Conservation (phyloP, 2,329 filamentous ascomycete species). For the Lasiodiplodia theobromae region DNA sequence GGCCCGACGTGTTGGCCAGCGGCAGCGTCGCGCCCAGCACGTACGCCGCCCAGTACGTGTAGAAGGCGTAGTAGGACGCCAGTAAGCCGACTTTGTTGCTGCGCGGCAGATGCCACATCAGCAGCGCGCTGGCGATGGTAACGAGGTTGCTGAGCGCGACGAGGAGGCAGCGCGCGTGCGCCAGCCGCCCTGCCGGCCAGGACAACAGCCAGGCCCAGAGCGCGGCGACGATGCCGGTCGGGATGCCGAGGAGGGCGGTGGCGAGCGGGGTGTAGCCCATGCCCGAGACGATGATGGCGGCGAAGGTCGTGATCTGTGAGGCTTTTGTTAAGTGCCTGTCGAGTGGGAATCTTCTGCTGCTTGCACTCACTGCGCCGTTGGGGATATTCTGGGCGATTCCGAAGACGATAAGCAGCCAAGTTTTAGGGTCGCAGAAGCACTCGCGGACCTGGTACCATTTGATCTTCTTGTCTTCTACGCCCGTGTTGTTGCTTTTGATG, state of each 20-base stretch:
- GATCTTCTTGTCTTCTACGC: conserved; percentile 34
- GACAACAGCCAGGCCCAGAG: conserved; percentile 41
- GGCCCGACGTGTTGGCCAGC: conserved; percentile 45
- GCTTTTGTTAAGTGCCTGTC: neutral
- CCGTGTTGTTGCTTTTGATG: conserved; percentile 19
- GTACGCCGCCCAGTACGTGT: conserved; percentile 49
- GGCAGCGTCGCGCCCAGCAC: conserved; percentile 39
- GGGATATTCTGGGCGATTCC: conserved; percentile 46
- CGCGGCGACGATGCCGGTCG: conserved; percentile 44
- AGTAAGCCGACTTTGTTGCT: conserved; percentile 48
- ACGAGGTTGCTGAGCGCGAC: conserved; percentile 40
- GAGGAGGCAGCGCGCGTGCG: conserved; percentile 40
- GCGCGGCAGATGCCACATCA: conserved; percentile 41
- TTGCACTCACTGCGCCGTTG: conserved; percentile 44
- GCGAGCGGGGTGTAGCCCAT: conserved; percentile 47
- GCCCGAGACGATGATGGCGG: conserved; percentile 47
- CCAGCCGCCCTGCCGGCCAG: conserved; percentile 41
- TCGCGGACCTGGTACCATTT: conserved; percentile 41
- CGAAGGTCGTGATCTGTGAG: conserved; percentile 44
- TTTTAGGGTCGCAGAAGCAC: conserved; percentile 47
- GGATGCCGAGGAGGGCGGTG: conserved; percentile 48
- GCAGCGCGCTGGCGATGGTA: conserved; percentile 40
- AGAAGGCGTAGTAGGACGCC: conserved; percentile 51
- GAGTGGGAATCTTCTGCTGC: too few relatives aligned
- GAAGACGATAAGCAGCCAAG: conserved; percentile 43